phyloP scores from a whole-genome alignment of 202 grass and related monocot genomes.

The Dendrocalamus latiflorus region DNA sequence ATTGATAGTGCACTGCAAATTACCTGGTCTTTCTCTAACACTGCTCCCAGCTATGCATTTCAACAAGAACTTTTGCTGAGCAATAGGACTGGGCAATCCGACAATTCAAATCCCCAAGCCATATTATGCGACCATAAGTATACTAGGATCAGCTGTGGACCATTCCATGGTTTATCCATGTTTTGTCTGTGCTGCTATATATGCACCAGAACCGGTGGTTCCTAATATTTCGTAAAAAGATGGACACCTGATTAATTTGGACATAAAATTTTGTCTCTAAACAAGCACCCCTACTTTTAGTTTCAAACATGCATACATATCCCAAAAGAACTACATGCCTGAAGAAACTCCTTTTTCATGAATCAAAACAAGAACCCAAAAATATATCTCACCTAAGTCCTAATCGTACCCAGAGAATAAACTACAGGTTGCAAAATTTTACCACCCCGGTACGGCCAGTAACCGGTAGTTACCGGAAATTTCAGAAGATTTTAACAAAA shows the following conservation, averaged over 20 bases:
- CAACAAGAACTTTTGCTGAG: slow-evolving; percentile 68
- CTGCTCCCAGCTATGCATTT: slow-evolving; percentile 86
- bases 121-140: slow-evolving; percentile 55
- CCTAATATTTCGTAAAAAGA: slow-evolving; percentile 11
- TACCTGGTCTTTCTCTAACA: slow-evolving; percentile 59
- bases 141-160: background rate
- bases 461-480: no score
- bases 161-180: slow-evolving; percentile 1
- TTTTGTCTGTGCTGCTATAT: background rate
- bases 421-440: no score
- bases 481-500: no score
- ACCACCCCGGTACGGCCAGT: no score
- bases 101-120: slow-evolving; percentile 95
- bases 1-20: no score
- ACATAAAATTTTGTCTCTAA: background rate
- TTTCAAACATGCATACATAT: background rate
- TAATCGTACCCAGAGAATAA: background rate
- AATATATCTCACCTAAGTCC: background rate
- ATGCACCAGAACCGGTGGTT: background rate
- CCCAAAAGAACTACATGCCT: background rate
- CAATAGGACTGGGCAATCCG: slow-evolving; percentile 74
- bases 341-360: background rate
- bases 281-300: background rate
- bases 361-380: background rate
- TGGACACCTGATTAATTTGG: slow-evolving; percentile 23